Conservation (phyloP, 78 protist species). For the Dictyostelium intermedium region DNA sequence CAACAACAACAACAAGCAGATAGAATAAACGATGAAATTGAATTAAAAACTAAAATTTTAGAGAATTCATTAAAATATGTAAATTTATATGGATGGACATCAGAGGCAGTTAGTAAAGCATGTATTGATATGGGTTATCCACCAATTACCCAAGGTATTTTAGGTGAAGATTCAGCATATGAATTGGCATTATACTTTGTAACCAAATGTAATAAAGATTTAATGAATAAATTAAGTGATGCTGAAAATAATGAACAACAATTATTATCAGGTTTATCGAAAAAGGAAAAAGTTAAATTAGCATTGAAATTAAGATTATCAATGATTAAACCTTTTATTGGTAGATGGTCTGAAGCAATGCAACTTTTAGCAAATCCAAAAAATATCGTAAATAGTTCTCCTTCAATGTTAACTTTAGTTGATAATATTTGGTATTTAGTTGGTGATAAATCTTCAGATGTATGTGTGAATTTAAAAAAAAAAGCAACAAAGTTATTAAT, state of each 20-base stretch:
- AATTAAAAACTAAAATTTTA: constrained; percentile 10
- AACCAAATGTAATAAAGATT: constrained; percentile 13
- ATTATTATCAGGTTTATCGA: neutral
- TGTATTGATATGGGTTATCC: constrained; percentile 55
- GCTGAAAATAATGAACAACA: neutral
- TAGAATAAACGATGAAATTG: neutral
- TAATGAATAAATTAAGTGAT: neutral
- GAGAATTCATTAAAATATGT: constrained; percentile 44
- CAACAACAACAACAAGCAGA: neutral
- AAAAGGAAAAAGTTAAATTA: constrained; percentile 25
- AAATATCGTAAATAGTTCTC: constrained; percentile 2
- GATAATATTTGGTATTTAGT: constrained; percentile 63
- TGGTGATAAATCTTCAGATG: constrained; percentile 76
- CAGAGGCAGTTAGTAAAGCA: constrained; percentile 31
- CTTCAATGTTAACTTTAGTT: constrained; percentile 43
- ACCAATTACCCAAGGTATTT: constrained; percentile 24
- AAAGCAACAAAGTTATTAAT: neutral
- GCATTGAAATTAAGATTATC: constrained; percentile 31
- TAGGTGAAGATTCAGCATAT: constrained; percentile 62
- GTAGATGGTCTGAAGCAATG: constrained; percentile 67
- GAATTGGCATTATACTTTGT: constrained; percentile 52
- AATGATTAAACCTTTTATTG: constrained; percentile 34
- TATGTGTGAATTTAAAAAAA: neutral
- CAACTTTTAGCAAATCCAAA: constrained; percentile 62
- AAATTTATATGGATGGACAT: constrained; percentile 53